Base-by-base conservation (phyloP, 1,284 basidiomycete species). In the Sutorius eximius region DNA sequence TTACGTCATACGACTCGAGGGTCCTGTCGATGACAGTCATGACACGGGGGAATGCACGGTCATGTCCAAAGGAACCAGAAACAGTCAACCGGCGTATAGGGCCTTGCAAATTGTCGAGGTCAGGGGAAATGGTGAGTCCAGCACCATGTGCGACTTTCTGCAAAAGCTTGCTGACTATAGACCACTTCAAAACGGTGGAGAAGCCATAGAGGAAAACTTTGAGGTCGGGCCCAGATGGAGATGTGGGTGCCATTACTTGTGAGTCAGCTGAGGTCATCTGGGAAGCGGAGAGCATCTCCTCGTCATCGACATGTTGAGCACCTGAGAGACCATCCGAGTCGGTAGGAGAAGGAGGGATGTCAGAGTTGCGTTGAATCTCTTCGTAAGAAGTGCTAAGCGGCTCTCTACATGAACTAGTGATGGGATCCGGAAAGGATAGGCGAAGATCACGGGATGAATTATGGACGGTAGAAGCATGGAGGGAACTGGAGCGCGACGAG, bases 391-490 rank as follows among this genome's bases (percentile, higher is more conserved):
- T 65, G 55, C 47, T 62, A 32, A 59, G 59, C 10, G 49, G 59
- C 16, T 69, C 68, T 68, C 82, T 78, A 61, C 75, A 77, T 52
- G 82, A 84, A 68, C 83, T 86, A 55, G 81, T 83, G 65, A 90
- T 78, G 56, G 87, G 87, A 72, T 89, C 87, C 44, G 87, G 87
- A 73, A 89, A 89, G 34, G 87, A 90, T 52, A 89, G 71, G 61
- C 85, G 81, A 58, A 90, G 79, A 71, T 89, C 87, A 67, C 82
- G 85, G 44, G 83, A 73, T 22, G 83, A 82, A 52, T 65, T 78
- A 55, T 85, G 85, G 47, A 78, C 69, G 56, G 82, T 79, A 45
- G 82, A 78, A 29, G 74, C 70, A 60, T 77, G 77, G 57, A 82
- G 68, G 33, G 80, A 82, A 63, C 80, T 82, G 22, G 86, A 80